Percentiles rank a stretch among this genome's conserved stretches.
phyloP scores from a whole-genome alignment of 2,329 filamentous ascomycete genomes.

The Aspergillus sclerotialis region DNA sequence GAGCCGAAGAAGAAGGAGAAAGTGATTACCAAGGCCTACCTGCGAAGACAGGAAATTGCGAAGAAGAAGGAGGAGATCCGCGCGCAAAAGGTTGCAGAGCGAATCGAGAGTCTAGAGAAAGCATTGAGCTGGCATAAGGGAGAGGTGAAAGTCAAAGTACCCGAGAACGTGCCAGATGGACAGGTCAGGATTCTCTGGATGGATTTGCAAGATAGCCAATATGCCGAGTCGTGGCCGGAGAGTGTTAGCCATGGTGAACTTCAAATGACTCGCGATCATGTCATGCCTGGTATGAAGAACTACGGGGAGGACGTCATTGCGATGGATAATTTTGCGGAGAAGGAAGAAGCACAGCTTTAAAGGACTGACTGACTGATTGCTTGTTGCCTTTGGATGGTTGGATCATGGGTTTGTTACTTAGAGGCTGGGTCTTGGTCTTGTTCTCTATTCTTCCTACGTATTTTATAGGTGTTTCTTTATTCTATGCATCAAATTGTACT shows the following conservation, averaged over 20 bases:
- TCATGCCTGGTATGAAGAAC: conserved; percentile 27
- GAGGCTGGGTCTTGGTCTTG: no score
- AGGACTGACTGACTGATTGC: no score
- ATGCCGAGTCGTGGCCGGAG: conserved; percentile 37
- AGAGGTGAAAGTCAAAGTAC: conserved; percentile 24
- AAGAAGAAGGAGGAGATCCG: conserved; percentile 19
- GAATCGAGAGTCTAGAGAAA: conserved; percentile 14
- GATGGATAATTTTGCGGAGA: conserved; percentile 18
- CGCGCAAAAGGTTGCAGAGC: conserved; percentile 15
- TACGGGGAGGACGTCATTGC: conserved; percentile 17
- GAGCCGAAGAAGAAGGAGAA: conserved; percentile 8
- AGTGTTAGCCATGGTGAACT: conserved; percentile 37
- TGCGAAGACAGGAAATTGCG: not conserved
- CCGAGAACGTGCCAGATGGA: conserved; percentile 16
- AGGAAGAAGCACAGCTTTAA: conserved; percentile 17
- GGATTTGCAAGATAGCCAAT: conserved; percentile 38
- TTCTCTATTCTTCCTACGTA: no score
- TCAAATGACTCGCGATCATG: conserved; percentile 26
- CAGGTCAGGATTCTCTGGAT: conserved; percentile 41
- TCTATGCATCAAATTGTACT: conserved; percentile 14
- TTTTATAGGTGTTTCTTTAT: conserved; percentile 2
- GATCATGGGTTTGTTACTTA: no score
- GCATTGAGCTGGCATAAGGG: conserved; percentile 10
- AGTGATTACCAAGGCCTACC: not conserved
- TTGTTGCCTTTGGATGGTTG: no score